A percentile compares a stretch with the other conserved stretches of the same genome.
These are phyloP conservation scores for Perkinsus marinus DNA, from an alignment of 169 alveolate genomes.

Conservation along the genomic window DNA sequence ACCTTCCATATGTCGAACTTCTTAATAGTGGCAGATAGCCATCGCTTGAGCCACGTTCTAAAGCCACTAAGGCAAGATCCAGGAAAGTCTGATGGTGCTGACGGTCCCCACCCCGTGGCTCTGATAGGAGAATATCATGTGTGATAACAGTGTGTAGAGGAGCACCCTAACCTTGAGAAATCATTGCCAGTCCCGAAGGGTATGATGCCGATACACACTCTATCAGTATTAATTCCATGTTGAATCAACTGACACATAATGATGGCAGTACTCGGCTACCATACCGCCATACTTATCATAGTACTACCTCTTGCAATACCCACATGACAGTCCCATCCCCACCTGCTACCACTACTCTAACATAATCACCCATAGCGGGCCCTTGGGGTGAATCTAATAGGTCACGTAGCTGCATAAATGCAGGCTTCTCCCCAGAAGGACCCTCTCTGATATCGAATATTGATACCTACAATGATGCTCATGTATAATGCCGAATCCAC, in stretches of 20 bases:
- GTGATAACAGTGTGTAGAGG: constrained; percentile 15
- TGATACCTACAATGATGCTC: neutral
- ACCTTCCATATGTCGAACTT: constrained; percentile 47
- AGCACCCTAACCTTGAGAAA: constrained; percentile 40
- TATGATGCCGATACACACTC: constrained; percentile 33
- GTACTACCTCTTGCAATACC: constrained; percentile 36
- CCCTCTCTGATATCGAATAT: constrained; percentile 28
- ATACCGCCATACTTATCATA: too few species aligned
- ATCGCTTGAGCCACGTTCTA: constrained; percentile 25
- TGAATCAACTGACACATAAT: neutral
- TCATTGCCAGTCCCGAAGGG: constrained; percentile 65
- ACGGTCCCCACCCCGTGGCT: neutral
- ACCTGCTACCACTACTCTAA: constrained; percentile 40
- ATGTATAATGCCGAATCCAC: neutral
- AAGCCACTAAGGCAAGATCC: constrained; percentile 21
- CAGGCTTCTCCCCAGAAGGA: constrained; percentile 15
- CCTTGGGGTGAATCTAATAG: neutral
- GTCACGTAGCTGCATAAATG: constrained; percentile 13
- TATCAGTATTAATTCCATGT: constrained; percentile 16
- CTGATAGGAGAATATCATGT: constrained; percentile 5
- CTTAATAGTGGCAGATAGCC: constrained; percentile 33
- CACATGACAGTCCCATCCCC: constrained; percentile 61
- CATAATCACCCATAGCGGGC: constrained; percentile 11
- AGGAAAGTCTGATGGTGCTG: neutral
- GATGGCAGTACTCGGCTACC: too few species aligned